Evolutionary conservation across 2,329 filamentous ascomycete species (phyloP).

Genomic region (Dactylella cylindrospora): DNA sequence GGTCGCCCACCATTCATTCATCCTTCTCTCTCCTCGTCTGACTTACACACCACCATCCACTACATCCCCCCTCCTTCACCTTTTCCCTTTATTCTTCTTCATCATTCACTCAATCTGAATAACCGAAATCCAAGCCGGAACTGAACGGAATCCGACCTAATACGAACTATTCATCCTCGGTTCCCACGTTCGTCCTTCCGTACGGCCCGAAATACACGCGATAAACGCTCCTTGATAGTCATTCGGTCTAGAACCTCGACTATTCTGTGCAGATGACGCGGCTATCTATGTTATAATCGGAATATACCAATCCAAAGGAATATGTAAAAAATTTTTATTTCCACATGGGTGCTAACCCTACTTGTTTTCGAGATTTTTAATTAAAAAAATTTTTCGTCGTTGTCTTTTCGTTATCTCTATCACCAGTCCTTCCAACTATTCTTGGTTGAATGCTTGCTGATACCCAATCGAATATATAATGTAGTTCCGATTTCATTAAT

Average conservation of each 20-base stretch:
- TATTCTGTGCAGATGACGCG: slow-evolving; percentile 40
- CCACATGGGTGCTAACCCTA: neutral
- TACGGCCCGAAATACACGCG: slow-evolving; percentile 2
- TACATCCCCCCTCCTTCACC: neutral
- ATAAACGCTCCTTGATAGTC: neutral
- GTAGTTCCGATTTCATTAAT: slow-evolving; percentile 23
- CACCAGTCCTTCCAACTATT: neutral
- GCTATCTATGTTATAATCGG: slow-evolving; percentile 38
- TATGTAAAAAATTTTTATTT: slow-evolving; percentile 32
- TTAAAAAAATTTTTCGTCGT: neutral
- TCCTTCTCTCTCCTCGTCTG: neutral
- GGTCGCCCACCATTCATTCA: slow-evolving; percentile 36
- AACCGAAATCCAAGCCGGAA: slow-evolving; percentile 2
- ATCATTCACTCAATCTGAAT: neutral
- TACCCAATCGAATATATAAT: neutral
- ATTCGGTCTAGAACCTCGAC: slow-evolving; percentile 4
- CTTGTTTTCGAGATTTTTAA: neutral
- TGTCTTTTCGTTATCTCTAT: neutral
- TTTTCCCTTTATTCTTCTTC: slow-evolving; percentile 1
- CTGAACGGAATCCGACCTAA: slow-evolving; percentile 23
- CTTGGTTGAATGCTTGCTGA: neutral
- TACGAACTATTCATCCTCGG: neutral
- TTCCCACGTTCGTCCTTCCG: neutral
- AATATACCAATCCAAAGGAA: slow-evolving; percentile 35
- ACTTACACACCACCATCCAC: no score